Evolutionary conservation across 148 eudicot genomes (phyloP).

Genomic region (Pouteria glomerata): DNA sequence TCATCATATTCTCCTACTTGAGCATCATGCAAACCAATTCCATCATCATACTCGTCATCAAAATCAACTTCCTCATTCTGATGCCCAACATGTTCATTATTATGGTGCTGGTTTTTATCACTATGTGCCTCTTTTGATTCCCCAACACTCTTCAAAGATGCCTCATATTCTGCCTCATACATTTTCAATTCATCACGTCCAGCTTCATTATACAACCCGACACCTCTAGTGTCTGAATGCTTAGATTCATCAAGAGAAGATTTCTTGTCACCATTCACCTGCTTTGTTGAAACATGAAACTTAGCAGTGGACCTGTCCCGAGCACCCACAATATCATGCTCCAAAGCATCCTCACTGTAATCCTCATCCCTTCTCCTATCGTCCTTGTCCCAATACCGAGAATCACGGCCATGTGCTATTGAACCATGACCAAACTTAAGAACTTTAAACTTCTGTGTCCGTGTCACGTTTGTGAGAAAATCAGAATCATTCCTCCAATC

Average conservation of each 20-base stretch:
- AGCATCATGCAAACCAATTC: constrained; percentile 70
- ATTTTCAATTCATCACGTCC: constrained; percentile 82
- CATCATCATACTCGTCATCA: constrained; percentile 93
- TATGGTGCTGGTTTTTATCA: constrained; percentile 25
- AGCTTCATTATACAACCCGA: constrained; percentile 85
- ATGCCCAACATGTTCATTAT: constrained; percentile 30
- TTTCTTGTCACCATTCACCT: constrained; percentile 30
- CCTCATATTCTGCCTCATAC: constrained; percentile 89
- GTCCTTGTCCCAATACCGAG: constrained; percentile 94
- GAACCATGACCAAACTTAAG: constrained; percentile 79
- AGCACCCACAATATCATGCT: constrained; percentile 28
- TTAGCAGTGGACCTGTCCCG: constrained; percentile 35
- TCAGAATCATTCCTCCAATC: constrained; percentile 56
- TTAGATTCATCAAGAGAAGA: constrained; percentile 24
- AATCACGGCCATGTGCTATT: constrained; percentile 75
- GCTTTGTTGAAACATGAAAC: constrained; percentile 17
- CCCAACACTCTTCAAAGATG: constrained; percentile 62
- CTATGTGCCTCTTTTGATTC: constrained; percentile 29
- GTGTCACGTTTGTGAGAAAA: constrained; percentile 82
- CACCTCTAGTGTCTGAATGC: constrained; percentile 30
- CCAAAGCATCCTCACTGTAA: constrained; percentile 61
- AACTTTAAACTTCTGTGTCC: constrained; percentile 44
- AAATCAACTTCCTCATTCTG: constrained; percentile 38
- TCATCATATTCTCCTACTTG: constrained; percentile 53
- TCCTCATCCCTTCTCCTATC: constrained; percentile 99